phyloP scores from a whole-genome alignment of 306 rosid genomes.

The Cyamopsis tetragonoloba region DNA sequence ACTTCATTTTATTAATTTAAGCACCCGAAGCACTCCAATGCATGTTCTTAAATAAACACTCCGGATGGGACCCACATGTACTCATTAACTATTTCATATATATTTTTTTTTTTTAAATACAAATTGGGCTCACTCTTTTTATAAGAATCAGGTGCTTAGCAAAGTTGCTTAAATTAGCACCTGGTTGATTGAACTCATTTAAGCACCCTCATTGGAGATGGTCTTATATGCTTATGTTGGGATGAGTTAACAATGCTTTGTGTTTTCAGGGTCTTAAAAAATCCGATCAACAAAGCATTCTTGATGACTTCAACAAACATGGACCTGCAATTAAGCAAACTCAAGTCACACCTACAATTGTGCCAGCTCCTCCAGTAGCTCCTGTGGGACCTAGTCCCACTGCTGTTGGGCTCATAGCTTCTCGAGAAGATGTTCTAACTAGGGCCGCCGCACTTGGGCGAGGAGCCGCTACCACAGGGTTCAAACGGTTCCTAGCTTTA shows the following conservation, averaged over 20 bases:
- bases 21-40: too few species aligned
- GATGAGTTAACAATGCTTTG: neutral
- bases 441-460: constrained; percentile 99
- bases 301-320: constrained; percentile 94
- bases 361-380: constrained; percentile 46
- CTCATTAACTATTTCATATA: too few species aligned
- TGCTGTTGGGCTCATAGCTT: constrained; percentile 53
- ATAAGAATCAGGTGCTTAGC: too few species aligned
- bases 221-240: constrained; percentile 10
- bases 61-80: too few species aligned
- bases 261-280: constrained; percentile 84
- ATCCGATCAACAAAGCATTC: constrained; percentile 81
- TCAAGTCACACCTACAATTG: constrained; percentile 46
- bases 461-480: constrained; percentile 98
- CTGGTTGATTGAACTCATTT: too few species aligned
- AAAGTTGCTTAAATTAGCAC: too few species aligned
- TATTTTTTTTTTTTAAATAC: too few species aligned
- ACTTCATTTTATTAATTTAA: too few species aligned
- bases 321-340: constrained; percentile 80
- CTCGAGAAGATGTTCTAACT: constrained; percentile 85
- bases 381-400: constrained; percentile 47
- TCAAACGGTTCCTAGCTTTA: constrained; percentile 95
- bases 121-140: too few species aligned
- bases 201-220: too few species aligned
- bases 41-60: too few species aligned